Percentiles rank a stretch among this genome's conserved stretches.
Conservation (phyloP, 2,329 filamentous ascomycete genomes). For the Xylariaceae sp. region DNA sequence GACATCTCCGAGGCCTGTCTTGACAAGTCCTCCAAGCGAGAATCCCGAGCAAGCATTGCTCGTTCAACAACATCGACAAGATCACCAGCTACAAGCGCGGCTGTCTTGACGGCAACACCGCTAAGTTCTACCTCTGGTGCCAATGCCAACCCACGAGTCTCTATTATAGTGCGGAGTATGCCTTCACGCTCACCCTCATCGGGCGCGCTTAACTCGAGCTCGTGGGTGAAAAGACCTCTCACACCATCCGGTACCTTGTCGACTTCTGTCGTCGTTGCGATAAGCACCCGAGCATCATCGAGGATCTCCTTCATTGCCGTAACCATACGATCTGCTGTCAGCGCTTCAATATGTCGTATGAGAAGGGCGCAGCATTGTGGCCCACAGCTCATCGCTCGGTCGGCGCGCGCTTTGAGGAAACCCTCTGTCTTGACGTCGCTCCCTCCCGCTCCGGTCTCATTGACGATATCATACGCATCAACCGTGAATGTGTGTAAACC, state of each 20-base stretch:
- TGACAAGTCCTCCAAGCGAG: slow-evolving; percentile 72
- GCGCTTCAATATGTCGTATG: slow-evolving; percentile 84
- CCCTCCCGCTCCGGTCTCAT: slow-evolving; percentile 82
- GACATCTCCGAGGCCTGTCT: slow-evolving; percentile 34
- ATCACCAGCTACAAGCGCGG: slow-evolving; percentile 90
- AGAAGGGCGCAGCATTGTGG: slow-evolving; percentile 77
- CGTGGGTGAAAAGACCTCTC: slow-evolving; percentile 88
- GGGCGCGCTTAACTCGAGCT: slow-evolving; percentile 88
- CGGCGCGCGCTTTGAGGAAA: slow-evolving; percentile 80
- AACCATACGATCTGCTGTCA: slow-evolving; percentile 88
- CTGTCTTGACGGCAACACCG: slow-evolving; percentile 88
- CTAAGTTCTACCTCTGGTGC: slow-evolving; percentile 80
- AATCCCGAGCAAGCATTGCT: slow-evolving; percentile 71
- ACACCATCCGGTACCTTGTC: slow-evolving; percentile 92
- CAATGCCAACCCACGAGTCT: slow-evolving; percentile 70
- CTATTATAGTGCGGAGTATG: slow-evolving; percentile 74
- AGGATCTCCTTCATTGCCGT: slow-evolving; percentile 80
- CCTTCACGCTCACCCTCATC: slow-evolving; percentile 90
- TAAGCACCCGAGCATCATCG: slow-evolving; percentile 72
- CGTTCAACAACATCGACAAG: slow-evolving; percentile 91
- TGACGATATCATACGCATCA: slow-evolving; percentile 89
- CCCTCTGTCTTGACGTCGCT: slow-evolving; percentile 93
- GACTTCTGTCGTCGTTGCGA: slow-evolving; percentile 92
- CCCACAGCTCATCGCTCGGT: slow-evolving; percentile 85
- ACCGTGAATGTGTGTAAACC: slow-evolving; percentile 86